Conservation (phyloP, 768 basidiomycete genomes). For the Solioccasus polychromus region DNA sequence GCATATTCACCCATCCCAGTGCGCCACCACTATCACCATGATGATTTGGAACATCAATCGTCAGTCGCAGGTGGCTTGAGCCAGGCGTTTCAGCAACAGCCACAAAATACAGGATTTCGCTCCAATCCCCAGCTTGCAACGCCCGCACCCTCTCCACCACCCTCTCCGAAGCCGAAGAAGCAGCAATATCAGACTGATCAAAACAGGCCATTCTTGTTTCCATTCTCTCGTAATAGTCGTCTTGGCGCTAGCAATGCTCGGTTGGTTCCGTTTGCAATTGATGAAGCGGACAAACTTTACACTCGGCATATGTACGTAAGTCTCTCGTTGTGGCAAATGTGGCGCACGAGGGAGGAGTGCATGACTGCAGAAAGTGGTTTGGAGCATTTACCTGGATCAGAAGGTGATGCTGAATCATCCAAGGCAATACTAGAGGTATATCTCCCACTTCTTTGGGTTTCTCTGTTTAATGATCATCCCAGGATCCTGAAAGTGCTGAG, state of each 20-base stretch:
- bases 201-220: slow-evolving; percentile 89
- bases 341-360: slow-evolving; percentile 93
- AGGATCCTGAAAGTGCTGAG: slow-evolving; percentile 63
- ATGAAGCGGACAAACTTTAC: slow-evolving; percentile 92
- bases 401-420: slow-evolving; percentile 52
- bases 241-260: slow-evolving; percentile 51
- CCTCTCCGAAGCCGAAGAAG: slow-evolving; percentile 90
- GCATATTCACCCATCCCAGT: slow-evolving; percentile 92
- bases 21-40: slow-evolving; percentile 92
- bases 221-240: slow-evolving; percentile 70
- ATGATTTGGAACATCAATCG: slow-evolving; percentile 57
- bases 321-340: slow-evolving; percentile 88
- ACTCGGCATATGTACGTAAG: slow-evolving; percentile 88
- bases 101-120: slow-evolving; percentile 27
- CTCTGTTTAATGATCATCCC: slow-evolving; percentile 4
- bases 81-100: slow-evolving; percentile 36
- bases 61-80: slow-evolving; percentile 36
- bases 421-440: slow-evolving; percentile 44
- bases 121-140: slow-evolving; percentile 71
- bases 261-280: slow-evolving; percentile 92
- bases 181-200: slow-evolving; percentile 99
- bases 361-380: slow-evolving; percentile 92
- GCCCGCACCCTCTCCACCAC: slow-evolving; percentile 86
- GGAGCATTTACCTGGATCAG: slow-evolving; percentile 71
- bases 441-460: neutral